Evolutionary conservation across 805 yeast species (phyloP), one percentile per base, ranked within the genome.

Genomic region (Brettanomyces custersianus): DNA sequence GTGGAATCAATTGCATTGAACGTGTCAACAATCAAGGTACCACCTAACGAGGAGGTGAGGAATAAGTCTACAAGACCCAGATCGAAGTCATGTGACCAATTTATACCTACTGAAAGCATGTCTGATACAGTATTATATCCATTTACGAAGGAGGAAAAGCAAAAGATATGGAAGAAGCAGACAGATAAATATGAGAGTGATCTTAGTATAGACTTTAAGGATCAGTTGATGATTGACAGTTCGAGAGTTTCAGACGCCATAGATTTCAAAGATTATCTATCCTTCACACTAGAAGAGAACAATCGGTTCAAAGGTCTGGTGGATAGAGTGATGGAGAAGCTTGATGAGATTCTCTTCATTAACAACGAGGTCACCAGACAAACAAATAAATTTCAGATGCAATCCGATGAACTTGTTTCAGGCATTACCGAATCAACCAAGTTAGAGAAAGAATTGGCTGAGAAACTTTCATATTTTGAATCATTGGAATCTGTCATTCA

Each of bases 401-500:
- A 72, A 33, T 73, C 85, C 1, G 67, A 69, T 18, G 50, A 60
- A 9, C 60, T 80, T 37, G 60, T 78, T 34, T 53, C 54, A 1
- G 67, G 68, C 37, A 72, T 77, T 33, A 52, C 55, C 1, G 59
- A 60, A 11, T 63, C 72, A 35, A 58, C 59, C 15, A 41, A 43
- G 2, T 59, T 76, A 27, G 63, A 70, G 21, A 47, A 51, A 0
- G 72, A 70, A 4, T 54, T 85, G 18, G 62, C 67, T 15, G 35
- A 47, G 1, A 67, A 72, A 33, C 64, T 90, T 38, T 54, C 63
- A 15, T 66, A 75, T 36, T 88, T 85, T 52, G 87, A 81, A 43
- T 65, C 73, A 16, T 61, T 90, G 36, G 94, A 86, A 36, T 62
- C 70, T 3, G 77, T 85, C 28, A 79, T 84, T 25, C 70, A 75